Evolutionary conservation across 208 protist species (phyloP).

Genomic region (Trypanosoma congolense): DNA sequence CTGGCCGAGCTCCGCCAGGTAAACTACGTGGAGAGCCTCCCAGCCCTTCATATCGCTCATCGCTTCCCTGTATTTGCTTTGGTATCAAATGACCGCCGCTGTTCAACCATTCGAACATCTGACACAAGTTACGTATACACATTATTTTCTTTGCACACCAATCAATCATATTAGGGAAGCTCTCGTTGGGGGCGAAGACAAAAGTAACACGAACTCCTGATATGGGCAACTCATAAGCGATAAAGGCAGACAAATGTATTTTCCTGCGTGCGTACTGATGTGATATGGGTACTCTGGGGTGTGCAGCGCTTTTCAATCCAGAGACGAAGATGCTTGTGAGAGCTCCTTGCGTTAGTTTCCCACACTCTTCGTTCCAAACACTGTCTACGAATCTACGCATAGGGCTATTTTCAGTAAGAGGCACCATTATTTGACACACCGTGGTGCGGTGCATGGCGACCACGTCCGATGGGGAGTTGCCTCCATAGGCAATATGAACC

Average conservation of each 20-base stretch:
- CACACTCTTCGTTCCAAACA: background rate
- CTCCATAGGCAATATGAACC: constrained; percentile 18
- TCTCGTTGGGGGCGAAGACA: constrained; percentile 6
- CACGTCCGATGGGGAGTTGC: constrained; percentile 15
- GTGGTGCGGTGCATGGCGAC: constrained; percentile 13
- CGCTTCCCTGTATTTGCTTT: background rate
- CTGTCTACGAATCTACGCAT: constrained; percentile 10
- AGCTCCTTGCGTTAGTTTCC: background rate
- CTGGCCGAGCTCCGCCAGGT: too few relatives aligned
- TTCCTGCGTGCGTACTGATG: constrained; percentile 10
- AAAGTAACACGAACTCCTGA: constrained; percentile 12
- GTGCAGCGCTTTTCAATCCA: constrained; percentile 19
- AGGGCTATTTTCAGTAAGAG: constrained; percentile 2
- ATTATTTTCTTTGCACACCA: constrained; percentile 7
- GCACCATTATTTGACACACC: constrained; percentile 2
- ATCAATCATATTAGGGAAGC: background rate
- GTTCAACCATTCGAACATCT: constrained; percentile 19
- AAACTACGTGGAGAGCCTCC: too few relatives aligned
- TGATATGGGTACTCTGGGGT: background rate
- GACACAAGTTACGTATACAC: constrained; percentile 17
- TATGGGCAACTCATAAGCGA: constrained; percentile 25
- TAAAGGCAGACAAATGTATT: constrained; percentile 24
- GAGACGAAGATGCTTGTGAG: constrained; percentile 7
- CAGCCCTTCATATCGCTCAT: background rate
- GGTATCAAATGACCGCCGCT: background rate